Percentiles rank a stretch among this genome's conserved stretches.
Conservation (phyloP, 2,329 filamentous ascomycete genomes). For the Fusarium protoensiforme region DNA sequence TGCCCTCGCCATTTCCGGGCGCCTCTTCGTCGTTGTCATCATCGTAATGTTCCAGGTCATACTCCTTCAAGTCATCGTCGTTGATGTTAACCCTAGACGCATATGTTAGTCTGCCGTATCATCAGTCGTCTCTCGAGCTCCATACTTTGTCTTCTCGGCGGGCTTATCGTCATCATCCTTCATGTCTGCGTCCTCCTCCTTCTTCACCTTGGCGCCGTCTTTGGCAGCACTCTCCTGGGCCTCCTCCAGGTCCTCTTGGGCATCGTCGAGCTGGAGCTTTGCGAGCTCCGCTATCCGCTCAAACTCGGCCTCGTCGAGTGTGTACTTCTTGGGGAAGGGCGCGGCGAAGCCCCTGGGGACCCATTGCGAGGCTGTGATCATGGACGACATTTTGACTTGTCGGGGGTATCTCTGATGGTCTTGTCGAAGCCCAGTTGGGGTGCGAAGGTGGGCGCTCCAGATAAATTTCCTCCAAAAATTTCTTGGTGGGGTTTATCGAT, state of each 20-base stretch:
- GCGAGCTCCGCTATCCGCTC: conserved; percentile 79
- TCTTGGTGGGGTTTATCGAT: conserved; percentile 55
- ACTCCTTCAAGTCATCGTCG: conserved; percentile 94
- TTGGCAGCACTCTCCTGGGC: conserved; percentile 63
- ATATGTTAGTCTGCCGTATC: conserved; percentile 20
- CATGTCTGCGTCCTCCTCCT: conserved; percentile 49
- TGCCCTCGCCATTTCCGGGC: conserved; percentile 69
- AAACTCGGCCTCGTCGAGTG: conserved; percentile 80
- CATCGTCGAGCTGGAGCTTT: conserved; percentile 88
- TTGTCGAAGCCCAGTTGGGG: conserved; percentile 26
- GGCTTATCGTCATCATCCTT: conserved; percentile 47
- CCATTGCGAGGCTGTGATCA: conserved; percentile 83
- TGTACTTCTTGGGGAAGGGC: conserved; percentile 79
- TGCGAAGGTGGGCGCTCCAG: conserved; percentile 26
- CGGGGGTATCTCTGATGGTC: conserved; percentile 43
- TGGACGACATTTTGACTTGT: conserved; percentile 64
- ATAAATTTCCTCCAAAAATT: conserved; percentile 50
- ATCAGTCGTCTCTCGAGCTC: not conserved
- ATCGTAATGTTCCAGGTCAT: conserved; percentile 96
- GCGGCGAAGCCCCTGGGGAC: conserved; percentile 81
- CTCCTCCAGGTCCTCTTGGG: conserved; percentile 84
- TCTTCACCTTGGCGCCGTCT: conserved; percentile 37
- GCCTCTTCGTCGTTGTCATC: conserved; percentile 72
- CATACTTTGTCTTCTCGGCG: conserved; percentile 52
- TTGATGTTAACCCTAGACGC: conserved; percentile 58